Percentiles rank a stretch among this genome's conserved stretches.
phyloP scores from a whole-genome alignment of 1,284 basidiomycete species.

The Cutaneotrichosporon daszewskae region DNA sequence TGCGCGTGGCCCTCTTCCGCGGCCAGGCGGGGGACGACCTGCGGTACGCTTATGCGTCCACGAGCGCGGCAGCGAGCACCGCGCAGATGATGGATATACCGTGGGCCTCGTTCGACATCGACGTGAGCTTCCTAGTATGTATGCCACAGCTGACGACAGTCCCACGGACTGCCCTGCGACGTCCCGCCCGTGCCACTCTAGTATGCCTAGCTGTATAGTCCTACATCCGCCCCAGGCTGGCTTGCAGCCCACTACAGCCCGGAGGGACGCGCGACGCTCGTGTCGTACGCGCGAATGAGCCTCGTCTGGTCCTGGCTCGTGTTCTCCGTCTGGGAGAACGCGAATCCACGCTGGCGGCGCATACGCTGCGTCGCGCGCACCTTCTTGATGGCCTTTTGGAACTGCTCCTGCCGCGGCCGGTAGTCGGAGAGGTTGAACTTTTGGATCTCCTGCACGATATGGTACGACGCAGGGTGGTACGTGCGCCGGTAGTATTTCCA shows the following conservation, averaged over 20 bases:
- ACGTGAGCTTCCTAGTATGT: slow-evolving; percentile 22
- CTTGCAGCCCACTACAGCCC: slow-evolving; percentile 29
- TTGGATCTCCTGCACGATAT: slow-evolving; percentile 92
- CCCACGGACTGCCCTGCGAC: slow-evolving; percentile 34
- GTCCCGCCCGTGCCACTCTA: slow-evolving; percentile 12
- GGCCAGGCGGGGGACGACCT: slow-evolving; percentile 32
- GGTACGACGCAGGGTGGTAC: slow-evolving; percentile 83
- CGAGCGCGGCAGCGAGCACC: slow-evolving; percentile 2
- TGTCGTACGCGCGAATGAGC: slow-evolving; percentile 84
- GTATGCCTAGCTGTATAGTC: background rate
- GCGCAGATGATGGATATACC: slow-evolving; percentile 12
- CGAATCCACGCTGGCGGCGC: slow-evolving; percentile 88
- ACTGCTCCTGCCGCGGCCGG: slow-evolving; percentile 94
- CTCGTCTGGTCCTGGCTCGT: slow-evolving; percentile 76
- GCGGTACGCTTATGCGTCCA: slow-evolving; percentile 38
- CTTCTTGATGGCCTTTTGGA: slow-evolving; percentile 97
- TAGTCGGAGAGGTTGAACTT: slow-evolving; percentile 99
- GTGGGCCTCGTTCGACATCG: slow-evolving; percentile 41
- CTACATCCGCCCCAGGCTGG: background rate
- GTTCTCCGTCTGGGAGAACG: slow-evolving; percentile 91
- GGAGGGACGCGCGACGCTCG: slow-evolving; percentile 51
- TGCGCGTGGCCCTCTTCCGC: slow-evolving; percentile 39
- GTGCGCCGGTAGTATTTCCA: slow-evolving; percentile 97
- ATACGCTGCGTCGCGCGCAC: slow-evolving; percentile 92
- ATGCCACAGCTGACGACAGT: slow-evolving; percentile 15